phyloP scores from a whole-genome alignment of 1,284 basidiomycete species.

The Leucoagaricus sp. region DNA sequence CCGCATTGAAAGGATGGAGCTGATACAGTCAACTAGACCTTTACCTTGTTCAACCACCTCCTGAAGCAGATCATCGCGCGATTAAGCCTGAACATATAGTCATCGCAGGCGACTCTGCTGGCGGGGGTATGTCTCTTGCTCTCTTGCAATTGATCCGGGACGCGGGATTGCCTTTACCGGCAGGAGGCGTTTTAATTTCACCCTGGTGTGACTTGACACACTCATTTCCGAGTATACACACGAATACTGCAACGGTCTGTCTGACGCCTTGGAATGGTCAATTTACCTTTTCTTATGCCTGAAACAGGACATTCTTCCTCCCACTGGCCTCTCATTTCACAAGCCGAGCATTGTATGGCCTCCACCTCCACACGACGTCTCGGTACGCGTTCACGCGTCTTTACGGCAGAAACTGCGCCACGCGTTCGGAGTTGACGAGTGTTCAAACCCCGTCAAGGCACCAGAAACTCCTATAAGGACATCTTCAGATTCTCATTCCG shows the following conservation, averaged over 20 bases:
- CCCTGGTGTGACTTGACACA: slow-evolving; percentile 96
- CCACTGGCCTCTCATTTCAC: slow-evolving; percentile 68
- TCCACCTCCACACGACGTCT: slow-evolving; percentile 79
- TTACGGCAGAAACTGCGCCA: slow-evolving; percentile 67
- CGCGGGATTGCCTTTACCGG: slow-evolving; percentile 77
- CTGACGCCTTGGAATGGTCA: background rate
- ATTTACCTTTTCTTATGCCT: background rate
- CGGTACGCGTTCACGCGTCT: slow-evolving; percentile 59
- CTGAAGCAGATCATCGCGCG: slow-evolving; percentile 70
- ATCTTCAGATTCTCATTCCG: slow-evolving; percentile 15
- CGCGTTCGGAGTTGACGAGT: slow-evolving; percentile 40
- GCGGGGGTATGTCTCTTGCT: slow-evolving; percentile 86
- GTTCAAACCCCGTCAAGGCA: slow-evolving; percentile 18
- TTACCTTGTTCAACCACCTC: slow-evolving; percentile 63
- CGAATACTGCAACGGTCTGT: slow-evolving; percentile 81
- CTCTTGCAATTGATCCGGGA: slow-evolving; percentile 94
- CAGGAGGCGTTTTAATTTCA: slow-evolving; percentile 83
- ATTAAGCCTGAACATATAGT: slow-evolving; percentile 86
- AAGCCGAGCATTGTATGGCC: slow-evolving; percentile 93
- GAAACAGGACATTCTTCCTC: slow-evolving; percentile 71
- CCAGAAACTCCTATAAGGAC: slow-evolving; percentile 28
- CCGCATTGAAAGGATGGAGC: background rate
- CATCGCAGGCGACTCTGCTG: slow-evolving; percentile 91
- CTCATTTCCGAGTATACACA: slow-evolving; percentile 87
- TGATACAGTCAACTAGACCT: slow-evolving; percentile 36